Base-by-base conservation (phyloP, 257 asterid genomes). In the Orobanche coerulescens region DNA sequence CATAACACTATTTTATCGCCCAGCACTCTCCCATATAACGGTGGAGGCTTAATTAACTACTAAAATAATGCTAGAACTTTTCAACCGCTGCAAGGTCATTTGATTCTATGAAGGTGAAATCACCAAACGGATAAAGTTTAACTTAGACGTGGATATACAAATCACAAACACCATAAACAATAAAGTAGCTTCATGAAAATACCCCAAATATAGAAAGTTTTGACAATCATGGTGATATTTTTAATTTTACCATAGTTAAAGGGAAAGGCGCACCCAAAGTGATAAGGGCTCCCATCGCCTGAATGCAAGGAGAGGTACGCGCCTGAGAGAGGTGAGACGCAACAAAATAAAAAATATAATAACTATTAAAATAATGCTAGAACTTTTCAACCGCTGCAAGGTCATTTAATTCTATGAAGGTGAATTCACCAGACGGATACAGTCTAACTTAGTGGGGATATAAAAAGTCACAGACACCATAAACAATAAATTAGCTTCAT, bases 191-290 rank as follows among this genome's bases (percentile, higher is more conserved):
- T n/a, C 37, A 30, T 28, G 62, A 25, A 50, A 60, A 68, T 47
- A 50, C 54, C 64, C 44, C 56, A 55, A 23, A 55, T 34, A 25
- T 48, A 33, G 6, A 23, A 53, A 34, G 43, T 40, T 52, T 34
- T 56, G 62, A 58, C 13, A 14, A 28, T 43, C 31, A 61, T 12
- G 5, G 51, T 57, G 22, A 59, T 58, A 43, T n/a, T 19, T 55
- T 55, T 23, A 22, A 67, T 28, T 18, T 40, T 55, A 6, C 33
- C 8, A 39, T 34, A 9, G n/a, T n/a, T n/a, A n/a, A n/a, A n/a
- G n/a, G n/a, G n/a, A n/a, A n/a, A n/a, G n/a, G n/a, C n/a, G n/a
- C n/a, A n/a, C n/a, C n/a, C n/a, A n/a, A n/a, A n/a, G n/a, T n/a
- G n/a, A n/a, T n/a, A n/a, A n/a, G n/a, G n/a, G n/a, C n/a, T n/a